Base-by-base conservation (phyloP, 1,284 basidiomycete species). In the Wolfiporia cocos region DNA sequence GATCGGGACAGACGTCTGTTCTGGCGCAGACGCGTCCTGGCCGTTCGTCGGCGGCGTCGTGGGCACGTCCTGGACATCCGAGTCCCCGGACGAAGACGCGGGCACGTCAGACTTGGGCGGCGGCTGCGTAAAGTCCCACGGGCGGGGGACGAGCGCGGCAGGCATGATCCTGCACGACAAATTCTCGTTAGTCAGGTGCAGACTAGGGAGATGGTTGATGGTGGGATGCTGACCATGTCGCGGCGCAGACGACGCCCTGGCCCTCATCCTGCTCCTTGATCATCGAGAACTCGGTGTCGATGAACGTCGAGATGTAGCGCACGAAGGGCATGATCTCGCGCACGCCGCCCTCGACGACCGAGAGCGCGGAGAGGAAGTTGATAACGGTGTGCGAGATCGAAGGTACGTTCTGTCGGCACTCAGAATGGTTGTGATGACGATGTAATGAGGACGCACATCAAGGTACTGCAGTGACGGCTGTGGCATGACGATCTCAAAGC, bases 261-360 rank as follows among this genome's bases (percentile, higher is more conserved):
- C 87, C 86, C 37, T 69, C 53, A 53, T 91, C 72, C 51, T 82
- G 74, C 21, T 55, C 64, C 57, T 76, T 71, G 57, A 91, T 85
- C 37, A 70, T 47, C 42, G 62, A 66, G 68, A 79, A 87, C 57
- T 89, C 85, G 32, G 73, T 77, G 49, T 89, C 81, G 49, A 86
- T 67, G 62, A 78, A 88, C 51, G 85, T 81, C 26, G 80, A 67
- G 43, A 87, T 80, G 60, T 87, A 88, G 28, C 85, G 83, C 49
- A 87, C 68, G 56, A 90, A 86, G 0, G 86, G 86, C 10, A 89
- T 62, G 41, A 89, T 76, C 62, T 89, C 85, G 37, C 80, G 73
- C 31, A 85, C 77, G 22, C 86, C 87, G 47, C 76, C 74, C 51
- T 76, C 77, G 40, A 86, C 67, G 33, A 86, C 41, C 0, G 86